Percentiles rank a stretch among this genome's conserved stretches.
Conservation (phyloP, 2,329 filamentous ascomycete species). For the Colletotrichum kahawae region DNA sequence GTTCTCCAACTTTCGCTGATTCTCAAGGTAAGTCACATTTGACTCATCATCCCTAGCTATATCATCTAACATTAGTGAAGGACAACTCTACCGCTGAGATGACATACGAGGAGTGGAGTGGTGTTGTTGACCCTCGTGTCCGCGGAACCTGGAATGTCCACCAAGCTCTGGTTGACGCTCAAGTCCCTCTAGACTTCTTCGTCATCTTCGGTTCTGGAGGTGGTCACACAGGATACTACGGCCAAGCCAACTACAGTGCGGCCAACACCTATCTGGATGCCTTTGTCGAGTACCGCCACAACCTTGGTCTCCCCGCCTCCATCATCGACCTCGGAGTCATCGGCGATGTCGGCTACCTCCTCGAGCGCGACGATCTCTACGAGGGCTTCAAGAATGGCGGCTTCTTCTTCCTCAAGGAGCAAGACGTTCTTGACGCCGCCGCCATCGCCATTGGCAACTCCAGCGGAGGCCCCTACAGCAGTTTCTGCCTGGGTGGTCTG, state of each 20-base stretch:
- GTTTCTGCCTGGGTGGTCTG: constrained; percentile 1
- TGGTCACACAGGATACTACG: constrained; percentile 41
- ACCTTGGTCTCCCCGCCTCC: constrained; percentile 39
- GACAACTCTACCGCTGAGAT: constrained; percentile 31
- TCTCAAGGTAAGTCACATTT: neutral
- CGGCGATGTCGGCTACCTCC: constrained; percentile 38
- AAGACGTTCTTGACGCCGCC: neutral
- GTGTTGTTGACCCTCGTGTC: constrained; percentile 38
- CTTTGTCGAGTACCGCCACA: constrained; percentile 39
- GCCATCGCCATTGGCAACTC: neutral
- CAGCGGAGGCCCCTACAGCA: neutral
- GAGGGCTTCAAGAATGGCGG: constrained; percentile 3
- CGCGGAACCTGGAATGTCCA: constrained; percentile 46
- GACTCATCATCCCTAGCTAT: fast-evolving
- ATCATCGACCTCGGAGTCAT: constrained; percentile 43
- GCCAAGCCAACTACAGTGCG: constrained; percentile 44
- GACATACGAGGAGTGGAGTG: constrained; percentile 37
- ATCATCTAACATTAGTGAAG: neutral
- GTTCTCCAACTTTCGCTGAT: constrained; percentile 2
- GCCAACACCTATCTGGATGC: constrained; percentile 46
- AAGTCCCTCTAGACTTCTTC: constrained; percentile 40
- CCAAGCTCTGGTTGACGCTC: constrained; percentile 24
- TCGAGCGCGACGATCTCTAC: neutral
- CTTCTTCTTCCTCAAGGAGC: constrained; percentile 7
- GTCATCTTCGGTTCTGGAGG: constrained; percentile 55